These are phyloP conservation scores for Gnetum montanum DNA, from an alignment of 75 land plant genomes.

Conservation along the genomic window DNA sequence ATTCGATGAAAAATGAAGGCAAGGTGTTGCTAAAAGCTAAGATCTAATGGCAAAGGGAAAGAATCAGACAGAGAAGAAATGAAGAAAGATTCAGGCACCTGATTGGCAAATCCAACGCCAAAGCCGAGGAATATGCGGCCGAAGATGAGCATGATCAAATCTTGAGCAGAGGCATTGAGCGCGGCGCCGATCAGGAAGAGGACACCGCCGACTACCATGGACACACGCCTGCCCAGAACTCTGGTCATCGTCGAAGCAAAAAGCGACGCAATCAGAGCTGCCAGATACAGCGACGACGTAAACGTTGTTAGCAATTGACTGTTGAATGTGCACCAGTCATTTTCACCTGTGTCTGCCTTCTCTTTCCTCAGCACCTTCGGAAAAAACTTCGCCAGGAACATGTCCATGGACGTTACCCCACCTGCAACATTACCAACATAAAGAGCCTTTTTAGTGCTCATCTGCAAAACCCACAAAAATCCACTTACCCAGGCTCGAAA, in stretches of 20 bases:
- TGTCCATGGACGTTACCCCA: conserved; percentile 57
- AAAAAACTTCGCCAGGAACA: conserved; percentile 53
- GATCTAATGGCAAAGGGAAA: too few species aligned
- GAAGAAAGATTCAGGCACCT: too few species aligned
- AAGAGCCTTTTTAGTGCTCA: too few species aligned
- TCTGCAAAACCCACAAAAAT: too few species aligned
- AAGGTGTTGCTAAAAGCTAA: too few species aligned
- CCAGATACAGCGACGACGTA: conserved; percentile 6
- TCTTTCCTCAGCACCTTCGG: conserved; percentile 31
- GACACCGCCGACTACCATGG: conserved; percentile 51
- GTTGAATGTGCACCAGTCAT: conserved; percentile 58
- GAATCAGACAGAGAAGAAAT: too few species aligned
- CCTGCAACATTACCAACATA: too few species aligned
- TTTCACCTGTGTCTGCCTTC: conserved; percentile 8
- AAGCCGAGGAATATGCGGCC: conserved; percentile 56
- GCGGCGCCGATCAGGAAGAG: conserved; percentile 38
- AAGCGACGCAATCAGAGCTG: background rate
- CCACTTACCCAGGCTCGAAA: too few species aligned
- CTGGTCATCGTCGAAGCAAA: conserved; percentile 37
- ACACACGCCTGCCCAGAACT: conserved; percentile 32
- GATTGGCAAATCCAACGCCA: conserved; percentile 64
- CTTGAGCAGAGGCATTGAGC: conserved; percentile 32
- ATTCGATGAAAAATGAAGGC: too few species aligned
- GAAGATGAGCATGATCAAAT: conserved; percentile 54
- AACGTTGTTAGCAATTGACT: conserved; percentile 23